Conservation (phyloP, 2,329 filamentous ascomycete species). For the Pseudogymnoascus sp. region DNA sequence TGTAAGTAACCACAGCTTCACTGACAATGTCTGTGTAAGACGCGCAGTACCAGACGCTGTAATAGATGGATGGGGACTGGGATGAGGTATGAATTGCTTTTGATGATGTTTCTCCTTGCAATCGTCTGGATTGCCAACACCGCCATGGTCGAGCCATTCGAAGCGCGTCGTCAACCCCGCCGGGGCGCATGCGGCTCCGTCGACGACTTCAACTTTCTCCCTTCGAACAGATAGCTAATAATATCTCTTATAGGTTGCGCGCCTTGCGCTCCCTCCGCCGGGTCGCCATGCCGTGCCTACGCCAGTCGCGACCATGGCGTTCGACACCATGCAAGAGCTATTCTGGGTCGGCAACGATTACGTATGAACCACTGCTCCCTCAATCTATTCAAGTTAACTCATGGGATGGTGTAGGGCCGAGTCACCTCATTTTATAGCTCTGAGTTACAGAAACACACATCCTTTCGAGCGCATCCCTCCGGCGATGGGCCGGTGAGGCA, state of each 20-base stretch:
- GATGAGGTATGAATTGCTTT: slow-evolving; percentile 48
- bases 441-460: slow-evolving; percentile 83
- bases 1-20: slow-evolving; percentile 4
- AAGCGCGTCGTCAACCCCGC: slow-evolving; percentile 18
- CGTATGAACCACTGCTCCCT: slow-evolving; percentile 44
- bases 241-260: slow-evolving; percentile 57
- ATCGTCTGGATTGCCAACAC: slow-evolving; percentile 10
- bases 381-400: slow-evolving; percentile 1
- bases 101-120: slow-evolving; percentile 12
- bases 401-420: slow-evolving; percentile 55
- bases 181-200: slow-evolving; percentile 15
- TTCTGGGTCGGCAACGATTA: slow-evolving; percentile 90
- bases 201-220: slow-evolving; percentile 12
- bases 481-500: slow-evolving; percentile 77
- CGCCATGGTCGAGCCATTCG: slow-evolving; percentile 14
- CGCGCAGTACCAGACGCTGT: not conserved
- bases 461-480: slow-evolving; percentile 70
- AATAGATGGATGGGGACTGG: slow-evolving; percentile 58
- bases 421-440: slow-evolving; percentile 82
- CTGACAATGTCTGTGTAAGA: slow-evolving; percentile 10
- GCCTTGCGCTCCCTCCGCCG: slow-evolving; percentile 73
- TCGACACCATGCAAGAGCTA: slow-evolving; percentile 83
- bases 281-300: slow-evolving; percentile 63
- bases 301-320: slow-evolving; percentile 71
- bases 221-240: slow-evolving; percentile 3